These are phyloP conservation scores for Torulaspora microellipsoides DNA, from an alignment of 805 yeast species.

Conservation along the genomic window DNA sequence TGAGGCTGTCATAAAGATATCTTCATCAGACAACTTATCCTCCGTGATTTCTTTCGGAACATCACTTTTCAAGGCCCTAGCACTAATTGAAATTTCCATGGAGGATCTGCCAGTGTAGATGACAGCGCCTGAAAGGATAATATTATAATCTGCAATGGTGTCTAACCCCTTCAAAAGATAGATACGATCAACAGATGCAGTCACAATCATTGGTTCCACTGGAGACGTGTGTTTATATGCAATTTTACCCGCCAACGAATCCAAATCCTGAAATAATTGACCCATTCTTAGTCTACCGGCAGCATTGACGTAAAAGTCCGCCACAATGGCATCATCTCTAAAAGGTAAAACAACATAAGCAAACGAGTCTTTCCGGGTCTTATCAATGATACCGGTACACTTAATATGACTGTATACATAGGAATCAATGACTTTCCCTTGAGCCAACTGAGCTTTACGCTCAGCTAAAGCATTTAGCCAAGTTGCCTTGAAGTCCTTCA, in stretches of 20 bases:
- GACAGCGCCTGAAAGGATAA: slow-evolving; percentile 83
- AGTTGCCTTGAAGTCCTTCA: slow-evolving; percentile 48
- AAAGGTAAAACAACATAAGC: slow-evolving; percentile 70
- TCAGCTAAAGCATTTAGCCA: slow-evolving; percentile 85
- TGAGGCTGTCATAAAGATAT: slow-evolving; percentile 79
- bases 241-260: slow-evolving; percentile 89
- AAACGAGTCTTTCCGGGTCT: slow-evolving; percentile 74
- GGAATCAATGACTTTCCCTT: slow-evolving; percentile 69
- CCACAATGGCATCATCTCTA: slow-evolving; percentile 72
- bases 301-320: slow-evolving; percentile 86
- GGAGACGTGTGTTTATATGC: slow-evolving; percentile 93
- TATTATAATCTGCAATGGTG: slow-evolving; percentile 67
- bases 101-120: slow-evolving; percentile 94
- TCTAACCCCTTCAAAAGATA: slow-evolving; percentile 82
- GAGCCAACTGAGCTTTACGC: slow-evolving; percentile 61
- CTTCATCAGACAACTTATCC: slow-evolving; percentile 50
- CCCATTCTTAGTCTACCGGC: slow-evolving; percentile 91
- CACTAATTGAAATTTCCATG: slow-evolving; percentile 91
- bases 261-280: slow-evolving; percentile 89
- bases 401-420: slow-evolving; percentile 68
- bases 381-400: slow-evolving; percentile 64
- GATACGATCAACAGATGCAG: slow-evolving; percentile 91
- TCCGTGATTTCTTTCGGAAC: slow-evolving; percentile 52
- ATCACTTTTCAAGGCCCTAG: slow-evolving; percentile 64
- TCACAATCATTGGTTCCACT: slow-evolving; percentile 91